Percentiles rank a stretch among this genome's conserved stretches.
Evolutionary conservation across 805 yeast genomes (phyloP).

Genomic region (Spathaspora arborariae): DNA sequence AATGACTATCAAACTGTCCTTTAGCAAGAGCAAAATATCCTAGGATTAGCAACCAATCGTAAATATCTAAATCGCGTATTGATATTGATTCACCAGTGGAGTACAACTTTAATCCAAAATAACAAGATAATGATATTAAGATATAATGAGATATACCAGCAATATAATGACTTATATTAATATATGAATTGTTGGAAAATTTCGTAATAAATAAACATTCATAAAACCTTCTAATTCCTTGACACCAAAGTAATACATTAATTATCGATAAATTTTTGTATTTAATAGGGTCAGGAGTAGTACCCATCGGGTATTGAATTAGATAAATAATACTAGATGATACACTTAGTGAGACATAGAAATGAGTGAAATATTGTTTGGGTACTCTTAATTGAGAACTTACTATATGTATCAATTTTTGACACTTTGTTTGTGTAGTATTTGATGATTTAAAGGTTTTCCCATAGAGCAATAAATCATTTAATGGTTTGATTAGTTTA

Average conservation of each 20-base stretch:
- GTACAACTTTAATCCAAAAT: slow-evolving; percentile 16
- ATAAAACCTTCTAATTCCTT: slow-evolving; percentile 50
- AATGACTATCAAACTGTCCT: slow-evolving; percentile 53
- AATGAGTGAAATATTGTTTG: slow-evolving; percentile 60
- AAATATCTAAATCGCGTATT: slow-evolving; percentile 4
- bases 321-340: slow-evolving; percentile 5
- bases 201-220: slow-evolving; percentile 53
- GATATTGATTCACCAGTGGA: slow-evolving; percentile 8
- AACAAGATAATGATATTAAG: slow-evolving; percentile 39
- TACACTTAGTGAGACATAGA: slow-evolving; percentile 46
- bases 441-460: slow-evolving; percentile 9
- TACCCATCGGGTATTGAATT: neutral
- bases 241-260: slow-evolving; percentile 32
- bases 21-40: slow-evolving; percentile 47
- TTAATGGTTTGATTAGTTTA: slow-evolving; percentile 14
- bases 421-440: neutral
- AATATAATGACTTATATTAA: slow-evolving; percentile 63
- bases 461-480: slow-evolving; percentile 20
- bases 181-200: slow-evolving; percentile 45
- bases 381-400: slow-evolving; percentile 47
- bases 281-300: neutral
- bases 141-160: slow-evolving; percentile 62
- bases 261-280: slow-evolving; percentile 18
- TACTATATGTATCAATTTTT: slow-evolving; percentile 6
- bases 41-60: slow-evolving; percentile 27